Conservation (phyloP, 2,329 filamentous ascomycete species). For the Dactylellina cionopaga region DNA sequence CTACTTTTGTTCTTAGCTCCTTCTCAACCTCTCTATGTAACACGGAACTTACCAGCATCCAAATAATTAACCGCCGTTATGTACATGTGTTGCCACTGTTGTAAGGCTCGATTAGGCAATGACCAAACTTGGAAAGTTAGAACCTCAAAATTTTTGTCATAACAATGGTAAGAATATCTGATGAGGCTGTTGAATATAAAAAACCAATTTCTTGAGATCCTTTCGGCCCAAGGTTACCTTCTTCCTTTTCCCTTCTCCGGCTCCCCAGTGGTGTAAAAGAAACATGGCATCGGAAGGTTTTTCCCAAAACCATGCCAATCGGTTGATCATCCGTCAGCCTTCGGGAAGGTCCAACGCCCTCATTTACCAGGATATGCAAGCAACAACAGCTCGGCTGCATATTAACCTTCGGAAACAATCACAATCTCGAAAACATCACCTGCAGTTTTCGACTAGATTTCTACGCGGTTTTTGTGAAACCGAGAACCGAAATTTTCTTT, state of each 20-base stretch:
- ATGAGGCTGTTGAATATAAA: too few species aligned
- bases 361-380: neutral
- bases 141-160: neutral
- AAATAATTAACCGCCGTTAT: too few species aligned
- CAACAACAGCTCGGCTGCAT: too few species aligned
- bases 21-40: too few species aligned
- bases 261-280: too few species aligned
- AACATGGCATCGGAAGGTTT: slow-evolving; percentile 20
- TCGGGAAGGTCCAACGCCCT: slow-evolving; percentile 12
- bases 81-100: neutral
- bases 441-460: slow-evolving; percentile 8
- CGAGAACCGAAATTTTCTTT: slow-evolving; percentile 26
- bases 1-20: too few species aligned
- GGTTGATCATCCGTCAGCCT: neutral
- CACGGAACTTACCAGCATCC: too few species aligned
- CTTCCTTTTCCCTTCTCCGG: too few species aligned
- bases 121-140: neutral
- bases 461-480: neutral
- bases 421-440: slow-evolving; percentile 5
- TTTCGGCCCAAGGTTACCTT: too few species aligned
- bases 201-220: too few species aligned
- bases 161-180: too few species aligned
- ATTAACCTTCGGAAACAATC: neutral
- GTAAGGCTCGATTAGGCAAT: neutral
- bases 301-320: neutral